A percentile compares a stretch with the other conserved stretches of the same genome.
These are phyloP conservation scores for Rhizoclosmatium sp. DNA, from an alignment of 192 early-diverging fungal genomes.

Conservation along the genomic window DNA sequence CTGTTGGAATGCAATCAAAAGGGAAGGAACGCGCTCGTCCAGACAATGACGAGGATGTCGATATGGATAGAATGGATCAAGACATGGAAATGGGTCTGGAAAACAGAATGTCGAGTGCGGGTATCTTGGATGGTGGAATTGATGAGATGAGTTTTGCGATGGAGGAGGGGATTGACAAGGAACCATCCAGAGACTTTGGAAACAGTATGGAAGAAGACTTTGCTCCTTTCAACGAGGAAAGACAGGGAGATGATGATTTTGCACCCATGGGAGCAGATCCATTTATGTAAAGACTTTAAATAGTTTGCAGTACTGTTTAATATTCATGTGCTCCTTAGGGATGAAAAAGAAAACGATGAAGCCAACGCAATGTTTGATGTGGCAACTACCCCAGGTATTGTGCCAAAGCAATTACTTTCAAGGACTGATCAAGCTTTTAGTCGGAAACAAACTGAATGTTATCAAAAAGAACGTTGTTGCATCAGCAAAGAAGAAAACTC, in stretches of 20 bases:
- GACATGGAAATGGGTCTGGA: constrained; percentile 17
- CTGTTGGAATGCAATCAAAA: not conserved
- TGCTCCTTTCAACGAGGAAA: not conserved
- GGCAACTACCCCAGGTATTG: not conserved
- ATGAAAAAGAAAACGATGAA: constrained; percentile 29
- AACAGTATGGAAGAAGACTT: constrained; percentile 3
- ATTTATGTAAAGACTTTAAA: not conserved
- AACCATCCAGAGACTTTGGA: not conserved
- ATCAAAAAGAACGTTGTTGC: constrained; percentile 20
- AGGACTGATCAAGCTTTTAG: not conserved
- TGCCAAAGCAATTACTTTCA: no score
- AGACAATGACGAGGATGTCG: not conserved
- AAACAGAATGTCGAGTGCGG: constrained; percentile 18
- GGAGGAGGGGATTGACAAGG: not conserved
- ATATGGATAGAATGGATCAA: not conserved
- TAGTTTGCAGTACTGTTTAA: no score
- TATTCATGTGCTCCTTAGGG: no score
- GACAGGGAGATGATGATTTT: constrained; percentile 1
- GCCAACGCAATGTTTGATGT: constrained; percentile 25
- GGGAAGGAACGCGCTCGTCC: not conserved
- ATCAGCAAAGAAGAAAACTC: not conserved
- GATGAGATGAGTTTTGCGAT: constrained; percentile 35
- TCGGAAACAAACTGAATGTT: constrained; percentile 23
- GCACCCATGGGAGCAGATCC: not conserved
- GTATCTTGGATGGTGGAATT: constrained; percentile 12